A percentile compares a stretch with the other conserved stretches of the same genome.
These are phyloP conservation scores for Cryptococcus maquisensis DNA, from an alignment of 1,284 basidiomycete species.

Conservation along the genomic window DNA sequence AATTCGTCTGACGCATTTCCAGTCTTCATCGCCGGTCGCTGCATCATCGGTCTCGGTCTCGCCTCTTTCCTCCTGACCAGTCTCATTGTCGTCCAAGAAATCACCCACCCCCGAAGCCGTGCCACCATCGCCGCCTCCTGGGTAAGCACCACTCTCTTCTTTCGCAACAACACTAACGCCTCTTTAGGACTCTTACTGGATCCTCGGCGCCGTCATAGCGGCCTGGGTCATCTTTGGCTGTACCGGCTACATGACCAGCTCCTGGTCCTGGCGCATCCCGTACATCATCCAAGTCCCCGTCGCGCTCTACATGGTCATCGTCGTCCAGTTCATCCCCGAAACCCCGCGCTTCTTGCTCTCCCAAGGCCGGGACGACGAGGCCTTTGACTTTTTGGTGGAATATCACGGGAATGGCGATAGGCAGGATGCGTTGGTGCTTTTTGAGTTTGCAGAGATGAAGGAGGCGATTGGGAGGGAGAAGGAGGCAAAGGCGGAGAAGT, in stretches of 20 bases:
- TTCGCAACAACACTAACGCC: neutral
- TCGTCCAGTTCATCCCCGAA: slow-evolving; percentile 49
- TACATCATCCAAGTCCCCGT: slow-evolving; percentile 47
- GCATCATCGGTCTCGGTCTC: slow-evolving; percentile 48
- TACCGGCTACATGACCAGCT: slow-evolving; percentile 26
- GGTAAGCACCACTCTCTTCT: slow-evolving; percentile 18
- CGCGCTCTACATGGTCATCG: slow-evolving; percentile 45
- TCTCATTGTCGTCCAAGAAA: slow-evolving; percentile 48
- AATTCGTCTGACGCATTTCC: neutral
- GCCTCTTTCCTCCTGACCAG: slow-evolving; percentile 51
- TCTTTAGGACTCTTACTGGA: slow-evolving; percentile 44
- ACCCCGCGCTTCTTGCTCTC: slow-evolving; percentile 45
- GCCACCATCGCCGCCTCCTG: slow-evolving; percentile 39
- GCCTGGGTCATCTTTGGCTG: slow-evolving; percentile 40
- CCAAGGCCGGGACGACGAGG: slow-evolving; percentile 57
- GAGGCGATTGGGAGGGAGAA: slow-evolving; percentile 67
- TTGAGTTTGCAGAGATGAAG: slow-evolving; percentile 75
- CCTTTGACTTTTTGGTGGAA: slow-evolving; percentile 69
- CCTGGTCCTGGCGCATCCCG: slow-evolving; percentile 45
- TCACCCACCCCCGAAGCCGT: slow-evolving; percentile 46
- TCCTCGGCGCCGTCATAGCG: slow-evolving; percentile 36
- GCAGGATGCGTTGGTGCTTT: slow-evolving; percentile 62
- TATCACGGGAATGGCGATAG: slow-evolving; percentile 69
- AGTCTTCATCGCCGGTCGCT: slow-evolving; percentile 45
- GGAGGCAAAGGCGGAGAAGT: slow-evolving; percentile 43